Conservation (phyloP, 78 protist species). For the Pirum gemmata region DNA sequence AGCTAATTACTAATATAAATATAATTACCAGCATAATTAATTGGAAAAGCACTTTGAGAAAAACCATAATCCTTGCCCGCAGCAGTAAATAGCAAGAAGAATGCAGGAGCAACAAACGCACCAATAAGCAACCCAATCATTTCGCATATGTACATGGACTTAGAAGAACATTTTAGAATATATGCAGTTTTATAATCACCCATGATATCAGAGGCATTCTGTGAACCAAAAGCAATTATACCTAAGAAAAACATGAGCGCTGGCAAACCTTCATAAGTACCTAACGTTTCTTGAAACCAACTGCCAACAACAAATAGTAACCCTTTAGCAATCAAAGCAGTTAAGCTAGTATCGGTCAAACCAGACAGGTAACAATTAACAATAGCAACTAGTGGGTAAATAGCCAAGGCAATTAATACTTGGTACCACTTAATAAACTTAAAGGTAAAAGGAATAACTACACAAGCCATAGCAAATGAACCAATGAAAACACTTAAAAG, state of each 20-base stretch:
- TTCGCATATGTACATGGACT: not conserved
- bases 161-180: not conserved
- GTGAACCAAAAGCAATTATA: not conserved
- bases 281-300: not conserved
- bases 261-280: not conserved
- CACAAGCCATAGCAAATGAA: not conserved
- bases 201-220: not conserved
- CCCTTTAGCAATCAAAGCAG: not conserved
- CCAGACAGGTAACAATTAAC: not conserved
- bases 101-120: not conserved
- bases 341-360: not conserved
- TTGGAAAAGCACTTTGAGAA: not conserved
- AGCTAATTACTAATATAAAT: no score
- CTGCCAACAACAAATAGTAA: not conserved
- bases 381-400: not conserved
- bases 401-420: not conserved
- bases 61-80: not conserved
- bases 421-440: not conserved
- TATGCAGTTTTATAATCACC: not conserved
- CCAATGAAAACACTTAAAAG: not conserved
- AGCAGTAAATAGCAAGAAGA: not conserved
- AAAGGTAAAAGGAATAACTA: no score
- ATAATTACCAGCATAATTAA: not conserved
- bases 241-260: not conserved
- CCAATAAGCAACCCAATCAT: not conserved